phyloP scores from a whole-genome alignment of 192 early-diverging fungal species.

The Entophlyctis luteolus region DNA sequence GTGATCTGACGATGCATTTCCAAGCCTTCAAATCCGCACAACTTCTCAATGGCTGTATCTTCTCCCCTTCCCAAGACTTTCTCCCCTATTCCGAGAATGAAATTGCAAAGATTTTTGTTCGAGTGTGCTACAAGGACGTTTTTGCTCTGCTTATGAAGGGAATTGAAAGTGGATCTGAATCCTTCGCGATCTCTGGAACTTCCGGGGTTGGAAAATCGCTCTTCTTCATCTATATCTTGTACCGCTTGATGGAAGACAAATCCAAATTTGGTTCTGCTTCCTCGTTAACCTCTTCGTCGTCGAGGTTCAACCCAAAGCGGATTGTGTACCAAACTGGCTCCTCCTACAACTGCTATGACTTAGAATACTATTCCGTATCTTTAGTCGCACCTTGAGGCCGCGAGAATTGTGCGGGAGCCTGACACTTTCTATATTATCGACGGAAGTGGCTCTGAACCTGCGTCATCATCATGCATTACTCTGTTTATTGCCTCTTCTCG shows the following conservation, averaged over 20 bases:
- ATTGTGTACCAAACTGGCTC: neutral
- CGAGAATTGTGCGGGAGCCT: neutral
- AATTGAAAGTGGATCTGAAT: constrained; percentile 3
- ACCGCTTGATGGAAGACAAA: constrained; percentile 23
- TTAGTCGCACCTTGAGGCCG: neutral
- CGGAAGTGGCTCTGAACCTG: constrained; percentile 21
- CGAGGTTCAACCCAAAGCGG: neutral
- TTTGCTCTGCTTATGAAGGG: constrained; percentile 22
- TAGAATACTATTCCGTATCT: neutral
- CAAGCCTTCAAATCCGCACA: constrained; percentile 18
- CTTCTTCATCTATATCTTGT: constrained; percentile 29
- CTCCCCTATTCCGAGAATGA: constrained; percentile 27
- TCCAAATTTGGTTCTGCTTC: neutral
- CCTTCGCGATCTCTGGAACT: constrained; percentile 30
- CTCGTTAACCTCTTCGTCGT: neutral
- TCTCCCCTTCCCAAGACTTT: neutral
- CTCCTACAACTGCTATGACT: neutral
- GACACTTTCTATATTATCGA: constrained; percentile 30
- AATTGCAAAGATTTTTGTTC: constrained; percentile 19
- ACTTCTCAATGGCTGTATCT: constrained; percentile 14
- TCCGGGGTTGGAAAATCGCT: constrained; percentile 31
- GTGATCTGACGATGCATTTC: constrained; percentile 10
- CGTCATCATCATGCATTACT: constrained; percentile 4
- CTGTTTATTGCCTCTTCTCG: constrained; percentile 26
- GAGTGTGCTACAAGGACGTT: constrained; percentile 32